These are phyloP conservation scores for Solanum corneliomulleri DNA, from an alignment of 257 asterid genomes.

Conservation along the genomic window DNA sequence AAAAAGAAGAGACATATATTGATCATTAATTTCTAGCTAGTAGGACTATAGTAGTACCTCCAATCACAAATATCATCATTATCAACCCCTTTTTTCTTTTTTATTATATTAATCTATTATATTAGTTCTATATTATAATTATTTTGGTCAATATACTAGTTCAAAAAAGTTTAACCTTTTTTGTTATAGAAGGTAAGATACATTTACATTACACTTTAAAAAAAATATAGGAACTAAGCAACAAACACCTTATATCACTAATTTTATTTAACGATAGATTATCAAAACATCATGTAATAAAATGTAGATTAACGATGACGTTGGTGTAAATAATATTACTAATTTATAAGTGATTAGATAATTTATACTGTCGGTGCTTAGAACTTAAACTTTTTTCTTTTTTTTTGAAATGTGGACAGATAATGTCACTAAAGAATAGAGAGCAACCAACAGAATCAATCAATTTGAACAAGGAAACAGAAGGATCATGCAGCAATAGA, in stretches of 20 bases:
- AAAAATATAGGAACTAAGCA: not conserved
- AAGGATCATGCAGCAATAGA: conserved; percentile 84
- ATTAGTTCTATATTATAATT: not conserved
- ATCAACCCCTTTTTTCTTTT: not conserved
- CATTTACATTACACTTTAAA: not conserved
- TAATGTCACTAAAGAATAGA: conserved; percentile 76
- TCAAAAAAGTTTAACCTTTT: not conserved
- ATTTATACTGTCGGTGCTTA: not conserved
- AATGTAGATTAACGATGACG: too few species aligned
- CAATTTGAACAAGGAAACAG: conserved; percentile 95
- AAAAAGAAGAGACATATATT: not conserved
- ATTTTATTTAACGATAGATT: not conserved
- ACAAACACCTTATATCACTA: not conserved
- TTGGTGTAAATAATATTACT: not conserved
- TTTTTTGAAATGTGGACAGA: conserved; percentile 20
- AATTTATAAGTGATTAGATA: not conserved
- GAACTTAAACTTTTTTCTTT: not conserved
- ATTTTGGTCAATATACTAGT: not conserved
- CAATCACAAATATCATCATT: not conserved
- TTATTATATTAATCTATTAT: not conserved
- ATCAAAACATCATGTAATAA: not conserved
- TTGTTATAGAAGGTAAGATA: not conserved
- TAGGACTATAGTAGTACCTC: not conserved
- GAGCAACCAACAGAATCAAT: conserved; percentile 77
- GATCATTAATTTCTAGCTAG: not conserved